Percentiles rank a stretch among this genome's conserved stretches.
Evolutionary conservation across 192 early-diverging fungal genomes (phyloP).

Genomic region (Paraglomus brasilianum): DNA sequence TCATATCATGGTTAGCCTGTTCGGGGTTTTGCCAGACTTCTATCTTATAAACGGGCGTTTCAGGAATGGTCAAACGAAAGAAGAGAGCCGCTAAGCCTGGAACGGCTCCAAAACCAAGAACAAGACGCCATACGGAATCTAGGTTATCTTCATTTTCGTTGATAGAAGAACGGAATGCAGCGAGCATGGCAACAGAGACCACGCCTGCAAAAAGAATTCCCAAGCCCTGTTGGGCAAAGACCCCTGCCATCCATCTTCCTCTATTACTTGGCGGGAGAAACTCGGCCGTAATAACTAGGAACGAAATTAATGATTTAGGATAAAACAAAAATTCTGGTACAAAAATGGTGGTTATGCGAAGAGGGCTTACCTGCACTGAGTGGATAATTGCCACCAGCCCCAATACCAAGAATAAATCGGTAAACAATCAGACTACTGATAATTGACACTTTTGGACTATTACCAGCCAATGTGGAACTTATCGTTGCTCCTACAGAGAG

Average conservation of each 20-base stretch:
- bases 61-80: constrained; percentile 87
- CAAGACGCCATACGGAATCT: constrained; percentile 91
- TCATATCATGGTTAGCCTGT: constrained; percentile 38
- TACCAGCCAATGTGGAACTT: constrained; percentile 71
- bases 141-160: constrained; percentile 61
- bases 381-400: constrained; percentile 95
- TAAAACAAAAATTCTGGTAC: too few species aligned
- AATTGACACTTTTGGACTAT: constrained; percentile 66
- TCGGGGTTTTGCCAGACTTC: constrained; percentile 39
- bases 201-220: constrained; percentile 83
- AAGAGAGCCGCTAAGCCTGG: constrained; percentile 85
- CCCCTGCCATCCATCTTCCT: constrained; percentile 73
- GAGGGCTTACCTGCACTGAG: constrained; percentile 60
- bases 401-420: constrained; percentile 91
- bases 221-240: constrained; percentile 94
- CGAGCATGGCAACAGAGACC: constrained; percentile 69
- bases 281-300: constrained; percentile 80
- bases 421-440: constrained; percentile 79
- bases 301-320: too few species aligned
- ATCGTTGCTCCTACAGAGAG: constrained; percentile 88
- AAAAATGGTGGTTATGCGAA: constrained; percentile 4
- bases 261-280: constrained; percentile 78
- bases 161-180: constrained; percentile 73
- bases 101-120: constrained; percentile 79
- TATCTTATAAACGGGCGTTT: constrained; percentile 80